phyloP scores from a whole-genome alignment of 2,329 filamentous ascomycete genomes.

The Nakataea oryzae region DNA sequence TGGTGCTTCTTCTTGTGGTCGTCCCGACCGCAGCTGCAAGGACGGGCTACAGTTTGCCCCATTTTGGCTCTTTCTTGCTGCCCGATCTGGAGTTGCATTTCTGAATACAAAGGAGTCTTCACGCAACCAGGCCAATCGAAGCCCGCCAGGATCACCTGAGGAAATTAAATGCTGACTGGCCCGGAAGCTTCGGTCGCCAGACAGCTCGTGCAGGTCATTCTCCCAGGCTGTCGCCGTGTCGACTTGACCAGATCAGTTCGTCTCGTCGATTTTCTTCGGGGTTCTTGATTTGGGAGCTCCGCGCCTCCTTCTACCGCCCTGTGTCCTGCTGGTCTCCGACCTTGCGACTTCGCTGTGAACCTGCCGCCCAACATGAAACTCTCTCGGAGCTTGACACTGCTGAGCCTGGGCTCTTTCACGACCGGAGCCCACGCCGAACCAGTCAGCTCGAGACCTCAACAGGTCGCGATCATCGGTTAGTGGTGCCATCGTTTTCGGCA shows the following conservation, averaged over 20 bases:
- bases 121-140: not conserved
- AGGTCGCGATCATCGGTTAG: constrained; percentile 20
- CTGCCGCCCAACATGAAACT: not conserved
- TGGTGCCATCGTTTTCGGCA: not conserved
- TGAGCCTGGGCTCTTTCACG: not conserved
- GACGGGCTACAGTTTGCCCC: not conserved
- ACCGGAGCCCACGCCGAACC: not conserved
- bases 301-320: not conserved
- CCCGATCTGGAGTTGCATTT: not conserved
- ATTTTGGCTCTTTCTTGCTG: too few relatives aligned
- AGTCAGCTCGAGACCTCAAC: constrained; percentile 7
- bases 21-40: not conserved
- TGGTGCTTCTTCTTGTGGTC: not conserved
- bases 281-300: not conserved
- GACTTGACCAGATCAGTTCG: not conserved
- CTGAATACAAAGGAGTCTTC: not conserved
- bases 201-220: too few relatives aligned
- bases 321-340: not conserved
- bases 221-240: not conserved
- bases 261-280: not conserved
- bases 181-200: not conserved
- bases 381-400: not conserved
- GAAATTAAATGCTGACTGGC: not conserved
- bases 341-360: not conserved
- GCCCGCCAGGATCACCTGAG: not conserved